phyloP scores from a whole-genome alignment of 805 yeast species.

The Barnettozyma wickerhamii region DNA sequence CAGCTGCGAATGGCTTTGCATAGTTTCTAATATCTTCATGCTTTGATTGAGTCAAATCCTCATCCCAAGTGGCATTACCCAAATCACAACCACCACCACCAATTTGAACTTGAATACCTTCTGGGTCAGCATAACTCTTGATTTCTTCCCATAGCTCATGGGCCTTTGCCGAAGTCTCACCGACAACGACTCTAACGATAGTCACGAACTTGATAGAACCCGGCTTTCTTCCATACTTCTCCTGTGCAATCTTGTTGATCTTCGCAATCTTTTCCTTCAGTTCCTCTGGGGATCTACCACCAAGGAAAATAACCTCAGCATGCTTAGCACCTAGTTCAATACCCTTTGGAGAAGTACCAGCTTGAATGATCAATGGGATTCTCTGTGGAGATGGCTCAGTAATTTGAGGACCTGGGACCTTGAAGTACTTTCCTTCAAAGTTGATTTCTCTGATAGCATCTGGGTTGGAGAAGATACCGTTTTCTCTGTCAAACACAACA shows the following conservation, averaged over 20 bases:
- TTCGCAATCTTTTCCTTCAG: conserved; percentile 28
- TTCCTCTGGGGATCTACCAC: conserved; percentile 31
- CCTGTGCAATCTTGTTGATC: conserved; percentile 30
- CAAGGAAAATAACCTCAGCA: conserved; percentile 38
- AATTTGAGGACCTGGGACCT: conserved; percentile 39
- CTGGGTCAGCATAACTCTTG: conserved; percentile 31
- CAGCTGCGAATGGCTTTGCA: conserved; percentile 15
- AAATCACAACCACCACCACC: conserved; percentile 38
- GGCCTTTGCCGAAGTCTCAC: conserved; percentile 37
- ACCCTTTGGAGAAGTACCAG: conserved; percentile 39
- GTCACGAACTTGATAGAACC: conserved; percentile 36
- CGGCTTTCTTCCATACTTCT: conserved; percentile 32
- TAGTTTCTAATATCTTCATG: conserved; percentile 14
- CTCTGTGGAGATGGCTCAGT: conserved; percentile 41
- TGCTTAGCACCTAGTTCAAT: conserved; percentile 38
- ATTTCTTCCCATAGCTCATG: conserved; percentile 30
- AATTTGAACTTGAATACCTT: conserved; percentile 39
- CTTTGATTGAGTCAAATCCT: conserved; percentile 7
- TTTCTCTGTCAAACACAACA: conserved; percentile 19
- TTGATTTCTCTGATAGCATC: conserved; percentile 39
- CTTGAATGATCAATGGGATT: conserved; percentile 40
- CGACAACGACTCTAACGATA: conserved; percentile 33
- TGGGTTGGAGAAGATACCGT: conserved; percentile 18
- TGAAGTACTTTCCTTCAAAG: conserved; percentile 36
- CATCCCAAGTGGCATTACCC: conserved; percentile 27